A percentile compares a stretch with the other conserved stretches of the same genome.
Evolutionary conservation across 1,284 basidiomycete genomes (phyloP).

Genomic region (Uromyces viciae-fabae): DNA sequence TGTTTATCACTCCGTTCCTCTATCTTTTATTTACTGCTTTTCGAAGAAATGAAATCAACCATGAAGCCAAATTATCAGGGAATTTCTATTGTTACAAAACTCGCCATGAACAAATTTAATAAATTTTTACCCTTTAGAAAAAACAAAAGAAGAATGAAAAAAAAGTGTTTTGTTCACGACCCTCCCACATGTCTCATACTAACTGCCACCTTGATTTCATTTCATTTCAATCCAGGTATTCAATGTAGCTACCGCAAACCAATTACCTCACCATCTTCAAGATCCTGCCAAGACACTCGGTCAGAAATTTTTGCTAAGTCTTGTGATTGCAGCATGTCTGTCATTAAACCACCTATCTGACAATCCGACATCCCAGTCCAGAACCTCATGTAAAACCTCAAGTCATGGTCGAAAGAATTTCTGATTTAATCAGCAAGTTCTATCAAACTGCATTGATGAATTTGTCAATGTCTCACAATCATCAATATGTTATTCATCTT

Average conservation of each 20-base stretch:
- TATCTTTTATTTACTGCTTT: too few relatives aligned
- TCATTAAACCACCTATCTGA: not conserved
- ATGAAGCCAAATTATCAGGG: too few relatives aligned
- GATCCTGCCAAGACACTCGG: not conserved
- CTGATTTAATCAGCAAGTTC: too few relatives aligned
- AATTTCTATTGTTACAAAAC: too few relatives aligned
- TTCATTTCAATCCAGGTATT: constrained; percentile 16
- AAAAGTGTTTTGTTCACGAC: not conserved
- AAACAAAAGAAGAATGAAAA: too few relatives aligned
- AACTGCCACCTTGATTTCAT: not conserved
- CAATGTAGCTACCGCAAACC: constrained; percentile 28
- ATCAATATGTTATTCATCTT: too few relatives aligned
- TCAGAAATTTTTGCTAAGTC: constrained; percentile 8
- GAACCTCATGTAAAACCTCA: not conserved
- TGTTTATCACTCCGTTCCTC: too few relatives aligned
- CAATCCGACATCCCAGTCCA: not conserved
- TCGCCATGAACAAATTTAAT: too few relatives aligned
- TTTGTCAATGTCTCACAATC: too few relatives aligned
- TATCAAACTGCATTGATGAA: too few relatives aligned
- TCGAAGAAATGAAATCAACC: too few relatives aligned
- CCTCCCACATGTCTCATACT: not conserved
- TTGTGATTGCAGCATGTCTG: constrained; percentile 28
- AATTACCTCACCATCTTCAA: not conserved
- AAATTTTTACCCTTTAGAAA: too few relatives aligned
- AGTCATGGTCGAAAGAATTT: not conserved